Conservation (phyloP, 2,329 filamentous ascomycete species). For the Aschersonia sp. region DNA sequence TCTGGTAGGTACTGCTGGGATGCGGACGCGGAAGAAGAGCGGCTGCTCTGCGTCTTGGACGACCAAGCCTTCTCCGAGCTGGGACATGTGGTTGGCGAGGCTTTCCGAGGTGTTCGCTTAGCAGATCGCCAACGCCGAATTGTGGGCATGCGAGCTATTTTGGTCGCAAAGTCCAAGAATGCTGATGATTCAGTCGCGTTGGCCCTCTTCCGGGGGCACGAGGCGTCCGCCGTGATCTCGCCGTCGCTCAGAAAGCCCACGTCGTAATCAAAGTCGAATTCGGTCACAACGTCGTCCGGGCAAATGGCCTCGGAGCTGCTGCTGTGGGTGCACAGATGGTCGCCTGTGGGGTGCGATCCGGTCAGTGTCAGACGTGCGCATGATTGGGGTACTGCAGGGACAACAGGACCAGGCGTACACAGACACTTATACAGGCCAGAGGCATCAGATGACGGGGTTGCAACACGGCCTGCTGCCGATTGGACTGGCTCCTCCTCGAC, state of each 20-base stretch:
- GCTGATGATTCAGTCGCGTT: constrained; percentile 38
- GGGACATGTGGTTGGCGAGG: constrained; percentile 63
- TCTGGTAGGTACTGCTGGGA: constrained; percentile 31
- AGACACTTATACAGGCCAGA: constrained; percentile 50
- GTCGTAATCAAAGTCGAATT: constrained; percentile 46
- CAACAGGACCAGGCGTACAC: constrained; percentile 37
- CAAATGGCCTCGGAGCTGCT: not conserved
- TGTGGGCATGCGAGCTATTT: constrained; percentile 46
- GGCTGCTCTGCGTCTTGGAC: constrained; percentile 56
- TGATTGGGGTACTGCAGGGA: not conserved
- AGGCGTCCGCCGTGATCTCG: constrained; percentile 33
- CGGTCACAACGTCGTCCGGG: constrained; percentile 3
- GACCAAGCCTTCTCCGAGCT: constrained; percentile 66
- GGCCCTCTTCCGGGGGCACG: constrained; percentile 36
- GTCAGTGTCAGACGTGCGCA: not conserved
- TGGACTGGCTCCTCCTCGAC: constrained; percentile 62
- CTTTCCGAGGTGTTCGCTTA: constrained; percentile 28
- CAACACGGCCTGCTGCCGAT: constrained; percentile 37
- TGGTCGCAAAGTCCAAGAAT: constrained; percentile 45
- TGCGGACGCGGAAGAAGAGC: constrained; percentile 63
- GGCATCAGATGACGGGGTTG: constrained; percentile 9
- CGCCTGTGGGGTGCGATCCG: not conserved
- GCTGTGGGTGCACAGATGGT: not conserved
- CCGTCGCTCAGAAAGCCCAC: constrained; percentile 50
- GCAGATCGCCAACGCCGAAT: constrained; percentile 34